Percentiles rank a stretch among this genome's conserved stretches.
phyloP scores from a whole-genome alignment of 768 basidiomycete species.

The Strobilomyces echinocephalus region DNA sequence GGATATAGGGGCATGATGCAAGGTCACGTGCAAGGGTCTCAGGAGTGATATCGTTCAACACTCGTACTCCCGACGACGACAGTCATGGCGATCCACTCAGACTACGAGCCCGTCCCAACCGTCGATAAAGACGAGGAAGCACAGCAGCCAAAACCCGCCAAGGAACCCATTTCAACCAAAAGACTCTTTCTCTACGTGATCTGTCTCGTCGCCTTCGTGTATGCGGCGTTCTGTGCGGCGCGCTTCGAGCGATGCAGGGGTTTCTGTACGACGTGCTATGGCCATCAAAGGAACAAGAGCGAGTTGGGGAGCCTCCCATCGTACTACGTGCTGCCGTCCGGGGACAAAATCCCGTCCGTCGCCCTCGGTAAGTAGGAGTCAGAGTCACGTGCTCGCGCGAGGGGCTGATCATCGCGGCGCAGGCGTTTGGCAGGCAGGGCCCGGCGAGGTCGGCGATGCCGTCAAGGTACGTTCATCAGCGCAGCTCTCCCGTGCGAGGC shows the following conservation, averaged over 20 bases:
- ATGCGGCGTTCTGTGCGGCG: slow-evolving; percentile 13
- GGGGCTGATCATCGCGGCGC: background rate
- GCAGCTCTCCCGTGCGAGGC: background rate
- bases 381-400: background rate
- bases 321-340: slow-evolving; percentile 59
- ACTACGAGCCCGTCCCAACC: slow-evolving; percentile 23
- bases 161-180: slow-evolving; percentile 14
- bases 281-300: slow-evolving; percentile 20
- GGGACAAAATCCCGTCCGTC: slow-evolving; percentile 62
- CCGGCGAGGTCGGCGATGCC: slow-evolving; percentile 59
- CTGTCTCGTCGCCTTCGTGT: slow-evolving; percentile 22
- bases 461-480: slow-evolving; percentile 45
- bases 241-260: slow-evolving; percentile 20
- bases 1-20: background rate
- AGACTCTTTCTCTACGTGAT: slow-evolving; percentile 20
- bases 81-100: slow-evolving; percentile 22
- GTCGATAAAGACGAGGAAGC: slow-evolving; percentile 13
- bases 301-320: slow-evolving; percentile 32
- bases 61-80: background rate
- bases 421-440: slow-evolving; percentile 62
- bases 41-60: background rate
- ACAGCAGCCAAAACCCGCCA: background rate
- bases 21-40: background rate
- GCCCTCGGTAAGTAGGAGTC: slow-evolving; percentile 53
- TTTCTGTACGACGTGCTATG: slow-evolving; percentile 17